phyloP scores from a whole-genome alignment of 352 stramenopile genomes.

The Thalassiosira sp. region DNA sequence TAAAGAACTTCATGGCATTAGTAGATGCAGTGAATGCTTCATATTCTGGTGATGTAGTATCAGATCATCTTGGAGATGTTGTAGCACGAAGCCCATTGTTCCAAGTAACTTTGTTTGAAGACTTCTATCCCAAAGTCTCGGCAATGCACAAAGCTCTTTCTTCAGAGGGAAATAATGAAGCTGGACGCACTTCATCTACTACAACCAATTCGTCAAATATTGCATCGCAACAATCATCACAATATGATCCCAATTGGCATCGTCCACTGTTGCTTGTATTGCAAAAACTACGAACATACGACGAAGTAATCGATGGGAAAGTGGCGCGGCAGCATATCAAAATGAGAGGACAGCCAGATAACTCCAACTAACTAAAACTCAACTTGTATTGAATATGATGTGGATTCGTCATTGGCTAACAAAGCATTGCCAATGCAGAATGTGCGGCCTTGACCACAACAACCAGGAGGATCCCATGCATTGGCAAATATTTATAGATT shows the following conservation, averaged over 20 bases:
- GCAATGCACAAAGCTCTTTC: constrained; percentile 27
- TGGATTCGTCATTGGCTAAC: constrained; percentile 25
- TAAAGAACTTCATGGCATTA: constrained; percentile 70
- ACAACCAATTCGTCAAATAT: not conserved
- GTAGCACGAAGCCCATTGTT: constrained; percentile 23
- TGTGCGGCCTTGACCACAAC: constrained; percentile 13
- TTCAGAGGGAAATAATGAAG: not conserved
- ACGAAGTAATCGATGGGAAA: constrained; percentile 47
- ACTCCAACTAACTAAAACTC: not conserved
- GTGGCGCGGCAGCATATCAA: constrained; percentile 28
- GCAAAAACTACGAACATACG: constrained; percentile 61
- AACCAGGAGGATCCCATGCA: constrained; percentile 23
- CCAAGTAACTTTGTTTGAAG: constrained; percentile 39
- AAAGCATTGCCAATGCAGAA: constrained; percentile 14
- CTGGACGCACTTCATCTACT: not conserved
- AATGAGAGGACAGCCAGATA: not conserved
- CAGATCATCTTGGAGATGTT: not conserved
- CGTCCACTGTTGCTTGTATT: constrained; percentile 64
- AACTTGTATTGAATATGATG: constrained; percentile 16
- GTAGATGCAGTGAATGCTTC: constrained; percentile 42
- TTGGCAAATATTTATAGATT: too few species aligned
- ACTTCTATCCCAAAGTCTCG: constrained; percentile 53
- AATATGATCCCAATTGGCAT: constrained; percentile 72
- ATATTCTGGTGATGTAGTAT: not conserved
- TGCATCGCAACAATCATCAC: not conserved